Evolutionary conservation across 2,329 filamentous ascomycete genomes (phyloP), one percentile per base, ranked within the genome.

Genomic region (Neofusicoccum sp.): DNA sequence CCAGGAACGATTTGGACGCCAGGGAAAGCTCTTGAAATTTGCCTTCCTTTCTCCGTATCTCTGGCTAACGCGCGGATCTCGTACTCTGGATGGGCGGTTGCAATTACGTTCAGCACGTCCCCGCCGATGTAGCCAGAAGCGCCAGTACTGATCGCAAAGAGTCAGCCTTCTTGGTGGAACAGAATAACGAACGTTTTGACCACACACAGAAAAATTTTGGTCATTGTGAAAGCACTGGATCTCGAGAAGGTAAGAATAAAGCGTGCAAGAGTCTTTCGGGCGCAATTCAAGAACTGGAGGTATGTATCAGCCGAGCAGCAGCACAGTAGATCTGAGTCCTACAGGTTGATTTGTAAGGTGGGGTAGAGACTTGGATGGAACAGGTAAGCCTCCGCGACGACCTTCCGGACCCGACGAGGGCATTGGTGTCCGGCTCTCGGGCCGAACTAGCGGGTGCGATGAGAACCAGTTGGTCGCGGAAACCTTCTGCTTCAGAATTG

Each of bases 111-210:
- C n/a, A 64, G 45, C 4, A 48, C 56, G 3, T 49, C 56, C 6
- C 62, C 62, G 29, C 62, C 62, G 7, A 64, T 61, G 14, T 64
- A 56, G n/a, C 62, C 62, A 6, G 62, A 48, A 16, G 52, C 54
- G 31, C 62, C 62, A 12, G 54, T 47, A 33, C 61, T 63, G 11
- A 8, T 6, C 11, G 5, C 8, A 14, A 22, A 29, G 1, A 45
- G 22, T 2, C 6, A 3, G 33, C 7, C 22, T 22, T 22, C 22
- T 22, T 22, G 22, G 22, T 22, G 22, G 22, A 22, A 22, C 22
- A 22, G 22, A 22, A 22, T 22, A 22, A 22, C 22, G 22, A 22
- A 22, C 22, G 1, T 22, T 2, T 22, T 22, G 22, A 22, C 22
- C 3, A 52, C 49, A 4, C 3, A 52, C 49, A 56, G 50, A 22